Evolutionary conservation across 2,329 filamentous ascomycete genomes (phyloP), one percentile per base, ranked within the genome.

Genomic region (Hymenoscyphus occultus): DNA sequence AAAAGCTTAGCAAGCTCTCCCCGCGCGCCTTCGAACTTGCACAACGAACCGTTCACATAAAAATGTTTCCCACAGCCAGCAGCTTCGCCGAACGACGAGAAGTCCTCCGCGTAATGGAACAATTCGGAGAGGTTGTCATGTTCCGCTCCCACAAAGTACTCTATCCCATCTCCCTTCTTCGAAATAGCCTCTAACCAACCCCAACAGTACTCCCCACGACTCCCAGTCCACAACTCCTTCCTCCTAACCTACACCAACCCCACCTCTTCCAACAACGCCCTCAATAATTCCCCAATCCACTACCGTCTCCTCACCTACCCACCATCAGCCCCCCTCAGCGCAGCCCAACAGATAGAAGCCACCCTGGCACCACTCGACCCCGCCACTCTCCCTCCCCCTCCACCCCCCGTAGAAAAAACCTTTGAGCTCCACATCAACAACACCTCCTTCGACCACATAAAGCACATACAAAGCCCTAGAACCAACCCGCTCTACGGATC

Each of bases 41-140:
- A 4, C 62, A 62, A 0, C 70, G 73, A n/a, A 74, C 73, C 3
- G 68, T 76, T 7, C 74, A 75, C 56, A 56, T 76, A 22, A 75
- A 73, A 60, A 69, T 74, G 19, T 69, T 69, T 39, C 75, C 75
- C 4, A 71, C 71, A 1, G 67, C 74, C 2, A 59, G 65, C 61
- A 73, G 67, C 22, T 74, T 76, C 58, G 59, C 72, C 5, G 73
- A 76, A 62, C 70, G 73, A n/a, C 70, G 73, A 31, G 73, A 75
- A 64, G 74, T 76, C 31, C 67, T 76, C 4, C 71, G 72, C 32
- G 73, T 76, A 3, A 64, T 76, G 22, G 71, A 75, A 61, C 68
- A 71, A 42, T 75, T 73, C 66, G 75, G 75, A 1, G 71, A 75
- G 59, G 72, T 76, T 3, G 68, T 60, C 16, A 70, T 75, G 68